Evolutionary conservation across 169 alveolate species (phyloP).

Genomic region (Eimeria necatrix): DNA sequence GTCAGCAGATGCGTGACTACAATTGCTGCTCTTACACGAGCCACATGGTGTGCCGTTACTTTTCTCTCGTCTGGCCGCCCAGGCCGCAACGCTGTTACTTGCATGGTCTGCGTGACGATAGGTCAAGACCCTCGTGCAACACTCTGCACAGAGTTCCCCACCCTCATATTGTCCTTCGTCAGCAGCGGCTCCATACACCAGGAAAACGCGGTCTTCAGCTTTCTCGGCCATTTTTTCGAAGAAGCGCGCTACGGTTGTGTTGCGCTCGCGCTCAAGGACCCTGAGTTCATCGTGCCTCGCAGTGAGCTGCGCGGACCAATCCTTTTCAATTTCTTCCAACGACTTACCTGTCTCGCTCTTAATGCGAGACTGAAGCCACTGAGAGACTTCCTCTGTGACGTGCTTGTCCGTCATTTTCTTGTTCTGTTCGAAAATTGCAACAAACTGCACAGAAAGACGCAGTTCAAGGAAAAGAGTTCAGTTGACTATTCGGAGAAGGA

Average conservation of each 20-base stretch:
- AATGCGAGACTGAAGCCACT: neutral
- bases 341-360: conserved; percentile 33
- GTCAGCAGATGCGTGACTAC: neutral
- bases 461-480: no score
- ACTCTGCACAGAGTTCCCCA: conserved; percentile 11
- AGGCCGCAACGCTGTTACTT: conserved; percentile 70
- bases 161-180: neutral
- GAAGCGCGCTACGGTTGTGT: conserved; percentile 54
- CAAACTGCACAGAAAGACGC: no score
- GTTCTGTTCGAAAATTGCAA: neutral
- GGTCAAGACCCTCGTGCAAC: conserved; percentile 67
- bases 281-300: conserved; percentile 44
- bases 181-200: conserved; percentile 50
- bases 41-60: neutral
- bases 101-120: conserved; percentile 66
- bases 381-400: neutral
- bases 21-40: neutral
- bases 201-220: conserved; percentile 33
- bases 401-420: neutral
- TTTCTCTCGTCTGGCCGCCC: conserved; percentile 29
- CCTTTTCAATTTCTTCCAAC: conserved; percentile 43
- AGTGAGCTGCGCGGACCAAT: conserved; percentile 28
- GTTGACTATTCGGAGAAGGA: no score
- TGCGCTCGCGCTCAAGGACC: neutral
- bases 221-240: conserved; percentile 49